phyloP scores from a whole-genome alignment of 2,329 filamentous ascomycete species.

The Myriosclerotinia curreyana region DNA sequence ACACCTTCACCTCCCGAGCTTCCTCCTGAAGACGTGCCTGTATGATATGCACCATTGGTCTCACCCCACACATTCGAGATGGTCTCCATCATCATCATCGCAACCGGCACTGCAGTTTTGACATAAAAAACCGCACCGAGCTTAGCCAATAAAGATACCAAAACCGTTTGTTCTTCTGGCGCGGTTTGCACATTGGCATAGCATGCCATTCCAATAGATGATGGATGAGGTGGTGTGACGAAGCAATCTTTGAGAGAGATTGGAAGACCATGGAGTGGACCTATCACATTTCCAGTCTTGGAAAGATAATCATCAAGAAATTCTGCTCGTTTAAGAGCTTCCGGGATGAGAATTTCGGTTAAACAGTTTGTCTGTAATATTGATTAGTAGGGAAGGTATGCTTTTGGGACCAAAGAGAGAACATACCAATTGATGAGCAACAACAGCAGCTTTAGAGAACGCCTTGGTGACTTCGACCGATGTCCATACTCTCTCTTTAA shows the following conservation, averaged over 20 bases:
- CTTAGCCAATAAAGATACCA: slow-evolving; percentile 42
- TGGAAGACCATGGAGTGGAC: slow-evolving; percentile 44
- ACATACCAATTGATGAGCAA: slow-evolving; percentile 47
- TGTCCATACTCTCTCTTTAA: slow-evolving; percentile 28
- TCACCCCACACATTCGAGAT: slow-evolving; percentile 20
- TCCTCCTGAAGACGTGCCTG: slow-evolving; percentile 34
- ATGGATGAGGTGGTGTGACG: slow-evolving; percentile 40
- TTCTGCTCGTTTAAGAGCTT: slow-evolving; percentile 50
- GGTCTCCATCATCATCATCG: slow-evolving; percentile 39
- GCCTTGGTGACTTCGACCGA: slow-evolving; percentile 43
- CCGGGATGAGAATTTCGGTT: slow-evolving; percentile 54
- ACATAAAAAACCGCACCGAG: slow-evolving; percentile 71
- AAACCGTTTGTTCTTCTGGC: slow-evolving; percentile 35
- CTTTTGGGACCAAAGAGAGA: too few species aligned
- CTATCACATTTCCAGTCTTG: slow-evolving; percentile 41
- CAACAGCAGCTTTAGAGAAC: slow-evolving; percentile 49
- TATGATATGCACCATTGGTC: slow-evolving; percentile 41
- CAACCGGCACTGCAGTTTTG: slow-evolving; percentile 77
- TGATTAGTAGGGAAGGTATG: not conserved
- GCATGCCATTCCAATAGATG: slow-evolving; percentile 41
- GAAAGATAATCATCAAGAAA: slow-evolving; percentile 51
- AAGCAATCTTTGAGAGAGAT: slow-evolving; percentile 45
- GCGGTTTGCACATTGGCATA: slow-evolving; percentile 39
- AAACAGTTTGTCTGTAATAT: slow-evolving; percentile 54
- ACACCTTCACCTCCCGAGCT: slow-evolving; percentile 31